phyloP scores from a whole-genome alignment of 2,329 filamentous ascomycete species.

The Juglanconis oblonga region DNA sequence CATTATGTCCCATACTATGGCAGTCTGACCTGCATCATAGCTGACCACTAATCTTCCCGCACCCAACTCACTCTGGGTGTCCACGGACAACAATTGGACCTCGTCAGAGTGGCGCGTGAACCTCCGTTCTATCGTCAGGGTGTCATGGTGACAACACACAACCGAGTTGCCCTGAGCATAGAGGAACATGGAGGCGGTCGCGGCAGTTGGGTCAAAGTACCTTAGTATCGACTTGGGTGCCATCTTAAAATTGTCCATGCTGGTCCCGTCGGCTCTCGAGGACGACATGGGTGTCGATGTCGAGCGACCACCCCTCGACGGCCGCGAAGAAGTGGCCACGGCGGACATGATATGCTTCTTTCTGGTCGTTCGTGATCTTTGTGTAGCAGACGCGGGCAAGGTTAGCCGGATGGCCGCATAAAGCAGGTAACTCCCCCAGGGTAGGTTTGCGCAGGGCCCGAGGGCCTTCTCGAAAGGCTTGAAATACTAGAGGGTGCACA shows the following conservation, averaged over 20 bases:
- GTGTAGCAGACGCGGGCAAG: conserved; percentile 19
- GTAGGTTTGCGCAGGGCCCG: conserved; percentile 21
- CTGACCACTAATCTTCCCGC: conserved; percentile 85
- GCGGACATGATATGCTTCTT: conserved; percentile 36
- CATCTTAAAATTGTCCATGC: conserved; percentile 53
- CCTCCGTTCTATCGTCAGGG: conserved; percentile 79
- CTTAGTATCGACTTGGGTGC: conserved; percentile 46
- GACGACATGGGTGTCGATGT: conserved; percentile 48
- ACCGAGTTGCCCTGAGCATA: conserved; percentile 82
- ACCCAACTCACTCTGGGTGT: conserved; percentile 85
- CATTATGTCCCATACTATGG: conserved; percentile 95
- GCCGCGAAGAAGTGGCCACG: conserved; percentile 56
- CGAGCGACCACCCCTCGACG: conserved; percentile 58
- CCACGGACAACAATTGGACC: conserved; percentile 79
- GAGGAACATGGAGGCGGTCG: conserved; percentile 86
- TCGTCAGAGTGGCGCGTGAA: conserved; percentile 84
- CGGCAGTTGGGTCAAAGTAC: conserved; percentile 82
- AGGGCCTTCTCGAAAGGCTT: conserved; percentile 19
- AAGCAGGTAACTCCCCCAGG: conserved; percentile 10
- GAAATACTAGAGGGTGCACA: conserved; percentile 19
- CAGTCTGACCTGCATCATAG: conserved; percentile 86
- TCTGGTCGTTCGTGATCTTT: conserved; percentile 17
- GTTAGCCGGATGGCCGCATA: conserved; percentile 27
- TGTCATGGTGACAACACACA: conserved; percentile 89
- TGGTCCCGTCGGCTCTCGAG: conserved; percentile 44